These are phyloP conservation scores for Russula griseocarnosa DNA, from an alignment of 768 basidiomycete genomes.

Conservation along the genomic window DNA sequence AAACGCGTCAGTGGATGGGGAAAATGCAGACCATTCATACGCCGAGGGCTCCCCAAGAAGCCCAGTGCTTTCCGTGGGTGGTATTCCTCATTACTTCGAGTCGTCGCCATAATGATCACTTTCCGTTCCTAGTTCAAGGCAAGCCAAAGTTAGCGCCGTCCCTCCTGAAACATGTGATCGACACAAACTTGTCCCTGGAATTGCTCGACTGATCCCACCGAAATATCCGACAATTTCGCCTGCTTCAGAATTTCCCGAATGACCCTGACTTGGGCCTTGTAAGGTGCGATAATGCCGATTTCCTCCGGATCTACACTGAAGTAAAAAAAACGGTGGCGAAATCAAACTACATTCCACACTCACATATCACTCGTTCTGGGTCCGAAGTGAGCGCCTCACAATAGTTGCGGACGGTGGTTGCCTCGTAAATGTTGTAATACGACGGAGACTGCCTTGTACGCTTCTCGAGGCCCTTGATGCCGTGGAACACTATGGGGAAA, in stretches of 20 bases:
- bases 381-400: conserved; percentile 33
- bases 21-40: conserved; percentile 39
- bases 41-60: conserved; percentile 37
- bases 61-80: conserved; percentile 35
- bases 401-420: conserved; percentile 36
- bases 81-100: conserved; percentile 35
- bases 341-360: conserved; percentile 13
- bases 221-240: conserved; percentile 27
- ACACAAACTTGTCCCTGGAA: conserved; percentile 41
- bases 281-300: conserved; percentile 42
- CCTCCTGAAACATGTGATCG: not conserved
- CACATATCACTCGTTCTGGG: conserved; percentile 33
- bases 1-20: not conserved
- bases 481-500: conserved; percentile 38
- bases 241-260: conserved; percentile 33
- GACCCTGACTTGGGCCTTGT: conserved; percentile 38
- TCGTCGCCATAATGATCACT: conserved; percentile 40
- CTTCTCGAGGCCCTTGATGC: conserved; percentile 35
- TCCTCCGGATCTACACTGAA: conserved; percentile 30
- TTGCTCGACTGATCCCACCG: conserved; percentile 41
- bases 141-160: not conserved
- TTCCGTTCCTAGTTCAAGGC: conserved; percentile 35
- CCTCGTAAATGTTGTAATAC: conserved; percentile 42
- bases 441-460: conserved; percentile 39
- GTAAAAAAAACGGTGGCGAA: not conserved